A percentile compares a stretch with the other conserved stretches of the same genome.
Evolutionary conservation across 495 filamentous ascomycete species (phyloP).

Genomic region (Opeltia flavorubescens): DNA sequence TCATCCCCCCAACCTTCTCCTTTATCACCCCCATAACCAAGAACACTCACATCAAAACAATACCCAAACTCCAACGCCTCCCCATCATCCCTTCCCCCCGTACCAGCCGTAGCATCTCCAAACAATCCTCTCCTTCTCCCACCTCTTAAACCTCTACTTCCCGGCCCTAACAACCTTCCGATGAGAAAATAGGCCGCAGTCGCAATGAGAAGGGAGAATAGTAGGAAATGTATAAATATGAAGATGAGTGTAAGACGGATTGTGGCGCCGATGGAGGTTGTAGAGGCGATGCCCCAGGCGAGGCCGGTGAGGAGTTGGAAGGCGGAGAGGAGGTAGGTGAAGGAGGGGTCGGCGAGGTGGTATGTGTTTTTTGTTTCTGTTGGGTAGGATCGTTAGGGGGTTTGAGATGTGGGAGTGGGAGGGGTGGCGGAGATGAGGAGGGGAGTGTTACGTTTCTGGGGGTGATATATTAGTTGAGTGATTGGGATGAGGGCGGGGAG

Average conservation of each 20-base stretch:
- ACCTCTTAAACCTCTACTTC: conserved; percentile 31
- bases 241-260: conserved; percentile 49
- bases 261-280: conserved; percentile 37
- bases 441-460: conserved; percentile 43
- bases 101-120: conserved; percentile 31
- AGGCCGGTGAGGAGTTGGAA: conserved; percentile 60
- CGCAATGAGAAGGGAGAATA: conserved; percentile 43
- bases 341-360: conserved; percentile 63
- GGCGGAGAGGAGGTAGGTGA: conserved; percentile 63
- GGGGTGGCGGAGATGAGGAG: not conserved
- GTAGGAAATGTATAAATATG: conserved; percentile 54
- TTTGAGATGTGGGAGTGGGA: not conserved
- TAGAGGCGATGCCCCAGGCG: conserved; percentile 61
- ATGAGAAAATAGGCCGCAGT: conserved; percentile 51
- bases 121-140: conserved; percentile 42
- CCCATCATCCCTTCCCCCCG: conserved; percentile 21
- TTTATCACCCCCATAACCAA: not conserved
- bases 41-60: conserved; percentile 52
- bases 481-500: not conserved
- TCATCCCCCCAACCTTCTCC: not conserved
- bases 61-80: conserved; percentile 63
- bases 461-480: not conserved
- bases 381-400: not conserved
- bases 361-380: conserved; percentile 66
- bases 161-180: conserved; percentile 46